Base-by-base conservation (phyloP, 2,329 filamentous ascomycete species). In the Ascosphaera apis region DNA sequence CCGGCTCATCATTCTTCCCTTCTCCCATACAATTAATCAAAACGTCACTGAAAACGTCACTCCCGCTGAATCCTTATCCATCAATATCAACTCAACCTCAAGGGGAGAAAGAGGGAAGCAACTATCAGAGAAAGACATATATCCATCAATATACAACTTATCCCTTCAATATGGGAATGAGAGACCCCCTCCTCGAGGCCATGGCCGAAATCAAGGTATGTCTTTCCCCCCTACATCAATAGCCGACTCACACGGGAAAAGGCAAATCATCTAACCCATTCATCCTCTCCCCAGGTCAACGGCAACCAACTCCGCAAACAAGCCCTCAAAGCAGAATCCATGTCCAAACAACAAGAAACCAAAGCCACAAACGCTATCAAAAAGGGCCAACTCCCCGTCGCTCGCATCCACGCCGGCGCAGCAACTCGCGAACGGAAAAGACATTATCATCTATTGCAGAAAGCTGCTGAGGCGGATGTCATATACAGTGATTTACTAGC, bases 401-500 rank as follows among this genome's bases (percentile, higher is more conserved):
- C 59, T 32, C 58, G 58, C 36, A 60, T 62, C 47, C 59, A 62
- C 46, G 58, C 58, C 37, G 52, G 52, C 15, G 58, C 56, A 33
- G 57, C 58, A 19, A 51, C 62, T 18, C 58, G 58, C 40, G 58
- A 62, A 37, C 60, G 60, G 37, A 54, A 58, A 36, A 55, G 59
- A 40, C 54, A 60, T 39, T 53, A 61, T 13, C 56, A 55, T 9
- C 54, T 62, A 3, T 53, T 54, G 38, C 53, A 56, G 4, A 55
- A 62, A 43, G 57, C 59, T 5, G 58, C 58, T 11, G 55, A 58
- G 13, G 58, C 59, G 31, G 59, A 62, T 38, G 59, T 61, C 0
- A 61, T 62, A n/a, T 60, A 60, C 42, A 59, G 59, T 37, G 57
- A 61, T 37, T 53, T 62, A 3, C 59, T 61, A 41, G 59, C 59